Conservation (phyloP, 2,329 filamentous ascomycete genomes). For the Colletotrichum spaethianum region DNA sequence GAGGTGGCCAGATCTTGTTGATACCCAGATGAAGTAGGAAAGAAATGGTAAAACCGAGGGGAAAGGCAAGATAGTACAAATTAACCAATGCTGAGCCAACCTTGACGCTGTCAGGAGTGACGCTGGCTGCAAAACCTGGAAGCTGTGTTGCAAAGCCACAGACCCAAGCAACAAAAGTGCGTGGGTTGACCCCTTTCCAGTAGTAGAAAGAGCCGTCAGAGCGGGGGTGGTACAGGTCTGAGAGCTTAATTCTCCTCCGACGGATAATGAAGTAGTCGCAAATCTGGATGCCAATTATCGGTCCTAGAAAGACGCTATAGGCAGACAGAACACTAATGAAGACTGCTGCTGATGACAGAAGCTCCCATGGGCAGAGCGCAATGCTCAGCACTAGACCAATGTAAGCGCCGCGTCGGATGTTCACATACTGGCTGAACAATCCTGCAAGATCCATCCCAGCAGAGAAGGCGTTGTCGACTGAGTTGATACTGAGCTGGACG, state of each 20-base stretch:
- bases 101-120: constrained; percentile 24
- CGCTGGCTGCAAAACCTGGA: constrained; percentile 34
- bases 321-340: constrained; percentile 54
- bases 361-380: constrained; percentile 65
- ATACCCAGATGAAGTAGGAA: constrained; percentile 32
- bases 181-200: constrained; percentile 54
- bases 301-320: constrained; percentile 55
- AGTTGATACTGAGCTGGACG: constrained; percentile 42
- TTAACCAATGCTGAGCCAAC: constrained; percentile 26
- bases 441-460: constrained; percentile 70
- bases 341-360: constrained; percentile 56
- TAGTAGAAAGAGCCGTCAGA: constrained; percentile 56
- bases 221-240: constrained; percentile 55
- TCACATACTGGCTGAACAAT: constrained; percentile 66
- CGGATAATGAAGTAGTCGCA: constrained; percentile 52
- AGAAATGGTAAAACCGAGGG: constrained; percentile 31
- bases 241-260: constrained; percentile 52
- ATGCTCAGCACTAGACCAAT: constrained; percentile 61
- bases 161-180: constrained; percentile 54
- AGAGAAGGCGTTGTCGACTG: constrained; percentile 47
- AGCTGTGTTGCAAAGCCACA: constrained; percentile 51
- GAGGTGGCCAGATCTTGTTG: constrained; percentile 37
- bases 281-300: constrained; percentile 57
- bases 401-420: constrained; percentile 68
- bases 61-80: constrained; percentile 35